Base-by-base conservation (phyloP, 73 alveolate species). In the Paramecium primaurelia region DNA sequence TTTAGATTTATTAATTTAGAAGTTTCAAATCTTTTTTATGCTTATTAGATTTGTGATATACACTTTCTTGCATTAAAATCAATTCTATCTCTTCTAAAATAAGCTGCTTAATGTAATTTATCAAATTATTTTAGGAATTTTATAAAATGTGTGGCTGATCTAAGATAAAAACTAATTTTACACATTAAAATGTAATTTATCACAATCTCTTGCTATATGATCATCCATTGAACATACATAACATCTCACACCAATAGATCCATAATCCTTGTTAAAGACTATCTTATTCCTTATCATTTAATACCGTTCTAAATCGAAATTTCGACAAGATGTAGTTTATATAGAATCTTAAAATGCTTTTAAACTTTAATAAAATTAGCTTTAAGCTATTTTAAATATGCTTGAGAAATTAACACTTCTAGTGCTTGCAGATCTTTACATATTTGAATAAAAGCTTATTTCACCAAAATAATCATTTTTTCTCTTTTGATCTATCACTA, bases 381-480 rank as follows among this genome's bases (percentile, higher is more conserved):
- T 25, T 25, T 60, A 60, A 60, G 1, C 8, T 4, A 60, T 60
- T 34, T 1, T 4, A 44, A 77, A 80, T 7, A 95, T 90, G 20
- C 93, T 95, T 18, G 95, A 93, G 54, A 97, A 96, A 88, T 97
- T 97, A 45, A 94, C 36, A 30, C 97, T 83, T 59, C 95, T 93
- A 2, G 96, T 97, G 1, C 96, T 75, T 1, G 97, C 93, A 30
- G 92, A 85, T 51, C 98, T 93, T 25, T 96, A 94, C 83, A 88
- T 95, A 37, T 95, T 95, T 12, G 98, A 92, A 88, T 93, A 97
- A 88, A 97, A 97, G 11, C 97, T 97, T 1, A 96, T 92, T 68
- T 95, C 97, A 1, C 99, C 99, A 92, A 97, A 97, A 86, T 93
- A 77, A 8, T 80, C 86, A 16, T 91, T 94, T 87, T 68, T 51